Conservation (phyloP, 768 basidiomycete genomes). For the Dioszegia hungarica region DNA sequence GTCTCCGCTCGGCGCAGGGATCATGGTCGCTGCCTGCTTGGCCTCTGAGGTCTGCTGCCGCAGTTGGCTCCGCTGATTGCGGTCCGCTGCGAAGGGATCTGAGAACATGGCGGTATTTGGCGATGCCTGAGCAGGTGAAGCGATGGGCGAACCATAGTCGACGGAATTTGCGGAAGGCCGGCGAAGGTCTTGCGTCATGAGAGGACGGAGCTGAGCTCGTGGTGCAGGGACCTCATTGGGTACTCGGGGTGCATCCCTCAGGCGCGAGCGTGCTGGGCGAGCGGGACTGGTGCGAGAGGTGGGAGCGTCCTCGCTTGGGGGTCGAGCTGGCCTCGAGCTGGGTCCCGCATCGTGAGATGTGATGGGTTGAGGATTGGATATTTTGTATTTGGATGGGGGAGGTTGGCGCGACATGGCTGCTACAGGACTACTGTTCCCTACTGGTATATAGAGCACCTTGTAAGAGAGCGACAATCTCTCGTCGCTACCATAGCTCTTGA, state of each 20-base stretch:
- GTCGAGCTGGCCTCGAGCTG: neutral
- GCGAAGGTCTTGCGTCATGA: slow-evolving; percentile 22
- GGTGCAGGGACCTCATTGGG: slow-evolving; percentile 4
- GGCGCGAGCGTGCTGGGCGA: slow-evolving; percentile 28
- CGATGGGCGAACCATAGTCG: slow-evolving; percentile 13
- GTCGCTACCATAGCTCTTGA: no score
- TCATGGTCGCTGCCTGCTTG: slow-evolving; percentile 17
- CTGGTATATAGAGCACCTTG: no score
- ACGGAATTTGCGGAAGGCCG: slow-evolving; percentile 16
- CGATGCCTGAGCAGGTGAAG: slow-evolving; percentile 18
- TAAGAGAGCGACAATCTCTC: no score
- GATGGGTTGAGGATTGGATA: slow-evolving; percentile 32
- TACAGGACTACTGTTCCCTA: neutral
- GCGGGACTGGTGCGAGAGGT: slow-evolving; percentile 27
- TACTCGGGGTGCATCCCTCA: slow-evolving; percentile 23
- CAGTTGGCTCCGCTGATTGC: slow-evolving; percentile 33
- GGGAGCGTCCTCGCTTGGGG: neutral
- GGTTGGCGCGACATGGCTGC: slow-evolving; percentile 8
- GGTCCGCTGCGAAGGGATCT: slow-evolving; percentile 42
- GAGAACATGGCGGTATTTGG: slow-evolving; percentile 18
- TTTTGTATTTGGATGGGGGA: slow-evolving; percentile 21
- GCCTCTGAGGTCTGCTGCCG: slow-evolving; percentile 25
- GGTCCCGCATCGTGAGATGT: neutral
- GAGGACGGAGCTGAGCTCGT: slow-evolving; percentile 9
- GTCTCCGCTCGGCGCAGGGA: slow-evolving; percentile 16